Percentiles rank a stretch among this genome's conserved stretches.
These are phyloP conservation scores for Coniochaeta sp. DNA, from an alignment of 2,329 filamentous ascomycete species.

Conservation along the genomic window DNA sequence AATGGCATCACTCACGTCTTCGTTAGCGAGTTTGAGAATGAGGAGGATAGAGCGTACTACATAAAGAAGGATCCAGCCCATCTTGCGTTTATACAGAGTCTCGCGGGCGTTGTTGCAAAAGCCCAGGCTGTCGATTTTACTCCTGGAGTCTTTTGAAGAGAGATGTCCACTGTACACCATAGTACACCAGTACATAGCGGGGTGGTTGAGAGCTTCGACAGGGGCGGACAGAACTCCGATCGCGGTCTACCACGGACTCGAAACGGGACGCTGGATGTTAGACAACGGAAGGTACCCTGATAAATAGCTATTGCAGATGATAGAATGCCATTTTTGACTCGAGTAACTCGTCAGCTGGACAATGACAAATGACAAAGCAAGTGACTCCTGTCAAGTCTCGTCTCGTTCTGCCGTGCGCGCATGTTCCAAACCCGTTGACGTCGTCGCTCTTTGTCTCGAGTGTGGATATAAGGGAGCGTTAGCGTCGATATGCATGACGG, in stretches of 20 bases:
- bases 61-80: conserved; percentile 57
- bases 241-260: background rate
- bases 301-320: too few relatives aligned
- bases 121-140: conserved; percentile 54
- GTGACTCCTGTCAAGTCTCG: too few relatives aligned
- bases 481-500: background rate
- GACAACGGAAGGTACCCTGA: too few relatives aligned
- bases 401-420: too few relatives aligned
- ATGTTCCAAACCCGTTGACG: too few relatives aligned
- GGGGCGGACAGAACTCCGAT: background rate
- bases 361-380: too few relatives aligned
- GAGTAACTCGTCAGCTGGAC: too few relatives aligned
- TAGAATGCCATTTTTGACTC: too few relatives aligned
- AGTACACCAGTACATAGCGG: too few relatives aligned
- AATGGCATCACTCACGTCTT: conserved; percentile 62
- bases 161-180: too few relatives aligned
- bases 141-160: conserved; percentile 29
- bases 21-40: conserved; percentile 56
- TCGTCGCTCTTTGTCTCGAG: background rate
- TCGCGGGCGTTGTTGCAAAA: conserved; percentile 40
- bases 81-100: conserved; percentile 45
- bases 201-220: too few relatives aligned
- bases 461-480: background rate
- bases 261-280: background rate
- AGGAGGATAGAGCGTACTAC: conserved; percentile 62